Base-by-base conservation (phyloP, 805 yeast species). In the Kuraishia borneana region DNA sequence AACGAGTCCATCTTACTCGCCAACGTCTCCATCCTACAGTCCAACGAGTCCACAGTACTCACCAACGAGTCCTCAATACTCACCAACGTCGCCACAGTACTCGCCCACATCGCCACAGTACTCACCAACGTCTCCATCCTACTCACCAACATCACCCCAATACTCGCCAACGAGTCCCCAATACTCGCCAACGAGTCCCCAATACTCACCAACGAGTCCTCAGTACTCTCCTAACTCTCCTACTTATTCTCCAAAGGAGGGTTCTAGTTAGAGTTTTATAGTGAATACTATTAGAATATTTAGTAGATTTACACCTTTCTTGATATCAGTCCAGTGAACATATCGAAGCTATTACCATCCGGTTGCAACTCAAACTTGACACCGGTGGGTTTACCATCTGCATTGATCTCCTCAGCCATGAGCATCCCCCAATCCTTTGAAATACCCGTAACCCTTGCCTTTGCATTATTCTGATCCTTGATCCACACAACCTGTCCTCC, bases 271-370 rank as follows among this genome's bases (percentile, higher is more conserved):
- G 28, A 13, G 32, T 18, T n/a, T 28, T 33, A 16, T 20, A 16
- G 25, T 12, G 18, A 30, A 21, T 28, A 19, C 17, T 7, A 12
- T 23, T 18, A 33, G 8, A 32, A 26, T 13, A 13, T 18, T 27
- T 26, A 33, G 14, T 30, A 16, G 23, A 21, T 6, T 32, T 33
- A 44, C 6, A 57, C 55, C 48, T 76, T 80, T 39, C 63, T 76
- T 14, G 77, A 81, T 13, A 89, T 81, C 42, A 92, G 63, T 0
- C 97, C 97, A 44, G 70, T 80, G 61, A 92, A 82, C 68, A 92
- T 88, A 53, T 92, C 97, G 49, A 92, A 92, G 3, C 96, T 84
- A 52, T 92, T 92, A 1, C 99, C 98, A 55, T 92, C 98, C 0
- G 99, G 97, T 53, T 88, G 96, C 31, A 92, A 59, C 44, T 84